Conservation (phyloP, 1,284 basidiomycete species). For the Trametes versicolor region DNA sequence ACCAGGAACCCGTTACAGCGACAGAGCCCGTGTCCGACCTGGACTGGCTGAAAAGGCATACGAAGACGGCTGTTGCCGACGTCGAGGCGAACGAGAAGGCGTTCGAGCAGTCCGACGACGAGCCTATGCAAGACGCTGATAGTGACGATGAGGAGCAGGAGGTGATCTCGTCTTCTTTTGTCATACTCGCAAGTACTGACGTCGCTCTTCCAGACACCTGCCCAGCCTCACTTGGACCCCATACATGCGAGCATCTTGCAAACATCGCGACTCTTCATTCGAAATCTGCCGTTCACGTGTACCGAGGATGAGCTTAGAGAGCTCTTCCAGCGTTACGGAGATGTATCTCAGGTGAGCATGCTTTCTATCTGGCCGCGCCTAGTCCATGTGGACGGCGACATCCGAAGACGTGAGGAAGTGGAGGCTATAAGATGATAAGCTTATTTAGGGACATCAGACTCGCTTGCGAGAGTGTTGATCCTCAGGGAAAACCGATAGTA, state of each 20-base stretch:
- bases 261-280: conserved; percentile 88
- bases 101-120: conserved; percentile 71
- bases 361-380: not conserved
- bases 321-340: conserved; percentile 80
- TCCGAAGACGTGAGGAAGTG: conserved; percentile 12
- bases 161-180: conserved; percentile 19
- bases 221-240: conserved; percentile 47
- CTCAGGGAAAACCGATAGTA: conserved; percentile 68
- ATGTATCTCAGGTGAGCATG: conserved; percentile 73
- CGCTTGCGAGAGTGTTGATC: conserved; percentile 63
- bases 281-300: conserved; percentile 90
- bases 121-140: conserved; percentile 48
- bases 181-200: conserved; percentile 1
- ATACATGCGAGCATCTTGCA: conserved; percentile 74
- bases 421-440: conserved; percentile 49
- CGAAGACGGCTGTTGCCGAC: conserved; percentile 60
- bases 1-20: conserved; percentile 29
- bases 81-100: conserved; percentile 51
- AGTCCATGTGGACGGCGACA: not conserved
- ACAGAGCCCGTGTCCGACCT: conserved; percentile 62
- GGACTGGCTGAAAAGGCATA: conserved; percentile 80
- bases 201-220: conserved; percentile 10
- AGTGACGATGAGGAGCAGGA: conserved; percentile 19
- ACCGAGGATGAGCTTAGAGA: conserved; percentile 76
- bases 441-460: conserved; percentile 59